phyloP scores from a whole-genome alignment of 306 rosid genomes.

The Pyrus pyrifolia region DNA sequence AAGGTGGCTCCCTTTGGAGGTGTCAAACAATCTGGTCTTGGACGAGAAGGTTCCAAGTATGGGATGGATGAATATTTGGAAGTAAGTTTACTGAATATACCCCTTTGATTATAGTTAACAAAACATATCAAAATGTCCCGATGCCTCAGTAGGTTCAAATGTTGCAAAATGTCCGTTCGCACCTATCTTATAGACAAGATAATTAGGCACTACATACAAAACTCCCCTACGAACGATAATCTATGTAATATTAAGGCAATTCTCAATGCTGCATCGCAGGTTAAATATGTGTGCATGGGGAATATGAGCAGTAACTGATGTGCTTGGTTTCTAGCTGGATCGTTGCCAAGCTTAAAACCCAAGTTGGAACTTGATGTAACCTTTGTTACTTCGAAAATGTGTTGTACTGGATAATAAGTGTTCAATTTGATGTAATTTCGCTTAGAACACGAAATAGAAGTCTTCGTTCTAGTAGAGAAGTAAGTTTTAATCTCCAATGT shows the following conservation, averaged over 20 bases:
- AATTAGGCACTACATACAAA: background rate
- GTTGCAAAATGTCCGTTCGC: background rate
- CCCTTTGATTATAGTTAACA: background rate
- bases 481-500: background rate
- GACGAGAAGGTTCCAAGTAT: conserved; percentile 98
- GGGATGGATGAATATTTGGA: conserved; percentile 96
- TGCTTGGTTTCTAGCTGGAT: conserved; percentile 9
- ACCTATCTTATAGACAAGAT: background rate
- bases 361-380: conserved; percentile 8
- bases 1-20: conserved; percentile 99
- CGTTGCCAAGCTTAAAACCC: conserved; percentile 4
- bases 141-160: background rate
- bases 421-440: background rate
- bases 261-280: conserved; percentile 33
- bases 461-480: background rate
- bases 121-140: background rate
- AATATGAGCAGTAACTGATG: conserved; percentile 61
- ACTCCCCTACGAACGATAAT: background rate
- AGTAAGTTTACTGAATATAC: conserved; percentile 27
- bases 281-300: conserved; percentile 88
- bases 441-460: background rate
- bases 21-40: conserved; percentile 89
- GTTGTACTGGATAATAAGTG: background rate
- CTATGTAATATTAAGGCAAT: background rate
- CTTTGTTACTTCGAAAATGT: background rate